phyloP scores from a whole-genome alignment of 139 green algal species.

The Auxenochlorella pyrenoidosa region DNA sequence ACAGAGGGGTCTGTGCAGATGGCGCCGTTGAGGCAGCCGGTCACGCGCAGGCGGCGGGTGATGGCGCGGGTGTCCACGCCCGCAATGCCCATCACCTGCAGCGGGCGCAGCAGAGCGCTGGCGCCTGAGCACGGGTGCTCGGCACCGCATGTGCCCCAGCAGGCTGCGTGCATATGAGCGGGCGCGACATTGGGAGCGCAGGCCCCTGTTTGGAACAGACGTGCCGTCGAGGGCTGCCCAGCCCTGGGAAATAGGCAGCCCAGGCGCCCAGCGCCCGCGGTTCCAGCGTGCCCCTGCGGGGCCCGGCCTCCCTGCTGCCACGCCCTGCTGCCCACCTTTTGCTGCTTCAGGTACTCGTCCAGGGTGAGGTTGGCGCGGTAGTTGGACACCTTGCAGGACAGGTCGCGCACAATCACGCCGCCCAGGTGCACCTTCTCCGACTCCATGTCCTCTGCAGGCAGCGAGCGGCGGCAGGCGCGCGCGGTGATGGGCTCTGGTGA shows the following conservation, averaged over 20 bases:
- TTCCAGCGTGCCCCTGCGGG: not conserved
- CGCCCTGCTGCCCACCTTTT: slow-evolving; percentile 51
- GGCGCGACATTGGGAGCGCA: not conserved
- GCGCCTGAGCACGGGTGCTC: too few relatives aligned
- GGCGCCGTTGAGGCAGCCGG: slow-evolving; percentile 89
- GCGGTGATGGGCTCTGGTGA: too few relatives aligned
- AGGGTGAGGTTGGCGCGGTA: slow-evolving; percentile 92
- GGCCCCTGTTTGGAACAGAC: too few relatives aligned
- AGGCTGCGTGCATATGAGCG: too few relatives aligned
- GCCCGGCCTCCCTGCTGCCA: not conserved
- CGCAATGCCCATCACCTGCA: slow-evolving; percentile 74
- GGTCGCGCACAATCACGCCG: slow-evolving; percentile 89
- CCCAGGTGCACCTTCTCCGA: slow-evolving; percentile 83
- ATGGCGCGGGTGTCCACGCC: slow-evolving; percentile 96
- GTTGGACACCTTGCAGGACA: slow-evolving; percentile 92
- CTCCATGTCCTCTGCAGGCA: slow-evolving; percentile 88
- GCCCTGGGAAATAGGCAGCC: not conserved
- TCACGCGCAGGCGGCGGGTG: slow-evolving; percentile 89
- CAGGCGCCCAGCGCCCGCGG: too few relatives aligned
- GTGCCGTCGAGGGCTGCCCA: not conserved
- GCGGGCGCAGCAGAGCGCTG: not conserved
- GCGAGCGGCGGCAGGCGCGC: slow-evolving; percentile 27
- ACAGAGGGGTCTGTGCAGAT: slow-evolving; percentile 78
- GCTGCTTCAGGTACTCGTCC: slow-evolving; percentile 82
- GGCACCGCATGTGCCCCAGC: not conserved